phyloP scores from a whole-genome alignment of 768 basidiomycete genomes.

The Lactarius pseudohatsudake region DNA sequence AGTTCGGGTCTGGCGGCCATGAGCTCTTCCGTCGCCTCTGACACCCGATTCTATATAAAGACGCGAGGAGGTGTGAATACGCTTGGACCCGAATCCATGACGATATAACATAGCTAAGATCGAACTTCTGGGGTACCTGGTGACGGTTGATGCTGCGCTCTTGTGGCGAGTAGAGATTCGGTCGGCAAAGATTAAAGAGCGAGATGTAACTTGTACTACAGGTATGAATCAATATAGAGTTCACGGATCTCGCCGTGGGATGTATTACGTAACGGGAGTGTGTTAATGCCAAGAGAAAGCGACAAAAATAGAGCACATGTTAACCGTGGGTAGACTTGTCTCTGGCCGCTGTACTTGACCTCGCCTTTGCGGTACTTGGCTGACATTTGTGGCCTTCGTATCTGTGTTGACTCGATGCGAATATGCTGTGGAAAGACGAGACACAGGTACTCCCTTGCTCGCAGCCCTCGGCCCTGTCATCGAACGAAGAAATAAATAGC shows the following conservation, averaged over 20 bases:
- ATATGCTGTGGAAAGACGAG: not conserved
- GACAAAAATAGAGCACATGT: slow-evolving; percentile 19
- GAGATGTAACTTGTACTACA: slow-evolving; percentile 18
- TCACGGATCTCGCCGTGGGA: slow-evolving; percentile 44
- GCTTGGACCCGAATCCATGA: not conserved
- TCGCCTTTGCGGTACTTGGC: not conserved
- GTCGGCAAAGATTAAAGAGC: not conserved
- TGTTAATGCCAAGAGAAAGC: slow-evolving; percentile 19
- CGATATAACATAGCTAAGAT: slow-evolving; percentile 38
- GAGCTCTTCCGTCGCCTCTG: slow-evolving; percentile 43
- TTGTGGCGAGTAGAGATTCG: slow-evolving; percentile 18
- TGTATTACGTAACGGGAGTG: not conserved
- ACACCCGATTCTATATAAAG: slow-evolving; percentile 42
- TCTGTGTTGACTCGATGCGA: not conserved
- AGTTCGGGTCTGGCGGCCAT: slow-evolving; percentile 41
- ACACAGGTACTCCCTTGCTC: not conserved
- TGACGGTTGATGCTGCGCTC: slow-evolving; percentile 36
- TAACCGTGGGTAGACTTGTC: not conserved
- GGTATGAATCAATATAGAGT: slow-evolving; percentile 39
- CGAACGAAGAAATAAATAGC: slow-evolving; percentile 26
- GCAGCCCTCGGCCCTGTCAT: slow-evolving; percentile 15
- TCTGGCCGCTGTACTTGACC: not conserved
- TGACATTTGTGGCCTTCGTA: not conserved
- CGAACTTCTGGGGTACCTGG: slow-evolving; percentile 40
- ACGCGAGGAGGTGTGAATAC: slow-evolving; percentile 45